These are phyloP conservation scores for Solanum chiquidenum DNA, from an alignment of 257 asterid species.

Conservation along the genomic window DNA sequence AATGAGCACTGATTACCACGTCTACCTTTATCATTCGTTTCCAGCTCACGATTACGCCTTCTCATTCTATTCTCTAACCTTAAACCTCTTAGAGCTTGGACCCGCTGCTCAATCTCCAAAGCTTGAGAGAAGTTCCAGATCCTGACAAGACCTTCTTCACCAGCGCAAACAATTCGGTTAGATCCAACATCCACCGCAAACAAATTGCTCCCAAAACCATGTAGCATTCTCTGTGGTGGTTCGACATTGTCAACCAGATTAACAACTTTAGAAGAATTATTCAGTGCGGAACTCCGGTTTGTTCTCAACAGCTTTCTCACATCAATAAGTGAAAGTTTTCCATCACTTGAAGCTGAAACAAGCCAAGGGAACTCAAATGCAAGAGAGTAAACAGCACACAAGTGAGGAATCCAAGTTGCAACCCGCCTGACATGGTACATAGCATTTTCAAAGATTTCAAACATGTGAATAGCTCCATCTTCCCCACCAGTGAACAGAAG, in stretches of 20 bases:
- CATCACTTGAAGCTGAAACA: constrained; percentile 84
- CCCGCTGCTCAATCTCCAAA: constrained; percentile 61
- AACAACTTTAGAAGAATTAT: constrained; percentile 10
- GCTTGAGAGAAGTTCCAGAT: constrained; percentile 93
- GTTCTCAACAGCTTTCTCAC: constrained; percentile 62
- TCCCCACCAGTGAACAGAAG: constrained; percentile 87
- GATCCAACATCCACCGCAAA: constrained; percentile 60
- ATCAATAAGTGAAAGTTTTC: constrained; percentile 73
- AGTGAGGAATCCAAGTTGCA: constrained; percentile 85
- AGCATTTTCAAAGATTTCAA: constrained; percentile 35
- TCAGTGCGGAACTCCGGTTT: constrained; percentile 10
- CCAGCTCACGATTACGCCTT: constrained; percentile 50
- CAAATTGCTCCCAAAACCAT: constrained; percentile 68
- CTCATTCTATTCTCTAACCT: constrained; percentile 80
- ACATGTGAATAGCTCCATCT: constrained; percentile 90
- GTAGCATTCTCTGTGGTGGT: constrained; percentile 87
- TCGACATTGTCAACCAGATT: constrained; percentile 30
- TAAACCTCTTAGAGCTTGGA: constrained; percentile 33
- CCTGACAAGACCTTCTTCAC: constrained; percentile 87
- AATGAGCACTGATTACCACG: constrained; percentile 55
- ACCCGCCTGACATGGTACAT: constrained; percentile 28
- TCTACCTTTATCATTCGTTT: constrained; percentile 30
- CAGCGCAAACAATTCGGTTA: constrained; percentile 83
- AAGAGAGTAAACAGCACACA: constrained; percentile 64
- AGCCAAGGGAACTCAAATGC: constrained; percentile 96